Evolutionary conservation across 75 land plant genomes (phyloP), one percentile per base, ranked within the genome.

Genomic region (Selaginella tamariscina): DNA sequence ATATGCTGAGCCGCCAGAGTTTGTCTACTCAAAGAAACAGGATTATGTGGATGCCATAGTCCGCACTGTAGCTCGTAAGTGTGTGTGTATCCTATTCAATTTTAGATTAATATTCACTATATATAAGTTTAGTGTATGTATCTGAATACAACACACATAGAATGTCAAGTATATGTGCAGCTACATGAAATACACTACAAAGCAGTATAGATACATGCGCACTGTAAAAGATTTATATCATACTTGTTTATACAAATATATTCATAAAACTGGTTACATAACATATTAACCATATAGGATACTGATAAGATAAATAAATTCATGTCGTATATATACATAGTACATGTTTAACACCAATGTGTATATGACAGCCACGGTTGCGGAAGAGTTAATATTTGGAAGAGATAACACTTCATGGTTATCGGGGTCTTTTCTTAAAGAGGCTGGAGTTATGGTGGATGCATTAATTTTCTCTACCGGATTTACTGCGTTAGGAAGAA

Each of bases 321-420:
- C 18, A 68, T 60, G 22, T 15, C 15, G 11, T 11, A 15, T 18
- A 60, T 23, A 15, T 15, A 15, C 23, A 60, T 18, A 15, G 22
- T 60, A 23, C 22, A 23, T 60, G 49, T n/a, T 26, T 65, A 65
- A 29, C 18, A 5, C 24, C 39, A 21, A 60, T n/a, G 11, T 11
- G 18, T 30, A n/a, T 27, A 18, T 9, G 39, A 57, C 78, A 93
- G 98, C 98, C 32, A 77, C 96, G 68, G 71, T 83, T 65, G 93
- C 89, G 59, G 98, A 94, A 76, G 98, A 94, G 73, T 82, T 86
- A 72, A 84, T 94, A 39, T 94, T 94, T 79, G 98, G 98, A n/a
- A 67, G 75, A 70, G 98, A 94, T 24, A 85, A 94, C 60, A 64
- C 89, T 55, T 82, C 88, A 44, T 89, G 95, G 96, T 74, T 89